Evolutionary conservation across 495 filamentous ascomycete species (phyloP).

Genomic region (Physcia stellaris): DNA sequence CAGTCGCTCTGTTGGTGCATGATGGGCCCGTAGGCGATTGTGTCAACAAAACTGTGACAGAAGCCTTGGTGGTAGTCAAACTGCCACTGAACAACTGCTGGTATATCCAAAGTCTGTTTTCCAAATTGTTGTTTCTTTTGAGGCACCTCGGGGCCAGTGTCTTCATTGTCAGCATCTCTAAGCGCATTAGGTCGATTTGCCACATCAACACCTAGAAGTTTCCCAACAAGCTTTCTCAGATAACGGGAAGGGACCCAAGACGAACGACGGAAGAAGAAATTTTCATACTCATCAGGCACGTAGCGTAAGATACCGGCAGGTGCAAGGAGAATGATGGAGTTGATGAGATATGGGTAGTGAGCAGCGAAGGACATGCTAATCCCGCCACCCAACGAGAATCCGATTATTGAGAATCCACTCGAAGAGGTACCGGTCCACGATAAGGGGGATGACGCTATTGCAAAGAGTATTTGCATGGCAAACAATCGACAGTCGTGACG

Average conservation of each 20-base stretch:
- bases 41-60: conserved; percentile 39
- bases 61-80: conserved; percentile 40
- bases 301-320: conserved; percentile 63
- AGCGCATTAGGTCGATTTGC: neutral
- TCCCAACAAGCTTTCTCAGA: conserved; percentile 5
- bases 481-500: conserved; percentile 51
- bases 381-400: conserved; percentile 77
- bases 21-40: conserved; percentile 39
- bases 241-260: conserved; percentile 6
- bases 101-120: conserved; percentile 19
- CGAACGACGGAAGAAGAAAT: conserved; percentile 10
- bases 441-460: conserved; percentile 54
- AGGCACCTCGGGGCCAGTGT: too few species aligned
- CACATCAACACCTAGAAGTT: neutral
- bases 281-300: too few species aligned
- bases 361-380: conserved; percentile 62
- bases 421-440: conserved; percentile 43
- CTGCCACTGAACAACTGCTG: conserved; percentile 40
- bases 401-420: conserved; percentile 63
- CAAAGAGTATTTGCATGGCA: conserved; percentile 57
- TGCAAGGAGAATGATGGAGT: conserved; percentile 57
- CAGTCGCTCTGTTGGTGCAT: conserved; percentile 40
- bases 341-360: conserved; percentile 53
- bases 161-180: too few species aligned
- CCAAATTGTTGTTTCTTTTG: too few species aligned